A percentile compares a stretch with the other conserved stretches of the same genome.
These are phyloP conservation scores for Pichia cephalocereana DNA, from an alignment of 805 yeast genomes.

Conservation along the genomic window DNA sequence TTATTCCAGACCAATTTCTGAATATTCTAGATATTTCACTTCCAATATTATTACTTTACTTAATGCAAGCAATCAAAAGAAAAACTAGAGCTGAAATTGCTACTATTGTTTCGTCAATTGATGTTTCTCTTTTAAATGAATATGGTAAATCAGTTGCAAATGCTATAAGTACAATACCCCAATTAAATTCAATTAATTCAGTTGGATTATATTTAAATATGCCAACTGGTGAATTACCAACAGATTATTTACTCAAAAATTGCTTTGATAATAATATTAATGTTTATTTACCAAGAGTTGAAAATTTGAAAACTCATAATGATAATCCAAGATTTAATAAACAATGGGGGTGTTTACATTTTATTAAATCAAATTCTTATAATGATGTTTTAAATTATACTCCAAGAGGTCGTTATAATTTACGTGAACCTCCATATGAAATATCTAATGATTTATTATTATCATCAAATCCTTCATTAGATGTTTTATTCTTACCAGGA, in stretches of 20 bases:
- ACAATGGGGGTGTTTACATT: slow-evolving; percentile 41
- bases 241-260: slow-evolving; percentile 40
- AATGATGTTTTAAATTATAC: slow-evolving; percentile 31
- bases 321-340: slow-evolving; percentile 17
- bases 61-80: background rate
- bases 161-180: slow-evolving; percentile 8
- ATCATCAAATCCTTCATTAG: slow-evolving; percentile 30
- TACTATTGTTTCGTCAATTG: background rate
- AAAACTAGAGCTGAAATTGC: background rate
- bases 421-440: slow-evolving; percentile 53
- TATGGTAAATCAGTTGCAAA: background rate
- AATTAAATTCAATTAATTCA: slow-evolving; percentile 34
- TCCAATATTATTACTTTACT: background rate
- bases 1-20: too few species aligned
- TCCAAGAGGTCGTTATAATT: slow-evolving; percentile 60
- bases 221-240: slow-evolving; percentile 63
- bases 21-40: too few species aligned
- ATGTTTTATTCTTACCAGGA: slow-evolving; percentile 75
- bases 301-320: slow-evolving; percentile 21
- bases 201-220: slow-evolving; percentile 71
- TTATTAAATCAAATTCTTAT: slow-evolving; percentile 36
- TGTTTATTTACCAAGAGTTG: slow-evolving; percentile 49
- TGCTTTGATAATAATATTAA: slow-evolving; percentile 40
- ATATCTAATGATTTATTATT: slow-evolving; percentile 17
- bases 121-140: background rate